Percentiles rank a stretch among this genome's conserved stretches.
Evolutionary conservation across 78 protist species (phyloP).

Genomic region (Polysphondylium violaceum): DNA sequence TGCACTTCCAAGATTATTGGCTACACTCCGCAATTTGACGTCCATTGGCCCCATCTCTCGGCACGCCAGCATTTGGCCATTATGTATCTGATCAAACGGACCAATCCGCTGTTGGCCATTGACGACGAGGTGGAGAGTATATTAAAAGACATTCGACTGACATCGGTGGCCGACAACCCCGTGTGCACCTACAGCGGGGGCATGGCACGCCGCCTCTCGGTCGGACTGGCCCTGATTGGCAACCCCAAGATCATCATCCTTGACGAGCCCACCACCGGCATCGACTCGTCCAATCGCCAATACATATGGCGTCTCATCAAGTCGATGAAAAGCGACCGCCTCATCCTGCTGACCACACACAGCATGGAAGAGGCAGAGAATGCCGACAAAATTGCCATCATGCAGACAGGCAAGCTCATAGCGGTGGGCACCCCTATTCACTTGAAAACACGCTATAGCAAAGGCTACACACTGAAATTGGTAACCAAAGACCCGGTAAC

Average conservation of each 20-base stretch:
- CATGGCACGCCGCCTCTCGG: slow-evolving; percentile 53
- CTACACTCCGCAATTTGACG: slow-evolving; percentile 86
- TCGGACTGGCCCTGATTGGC: slow-evolving; percentile 86
- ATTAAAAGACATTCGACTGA: slow-evolving; percentile 6
- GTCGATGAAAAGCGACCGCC: slow-evolving; percentile 21
- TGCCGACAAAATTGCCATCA: neutral
- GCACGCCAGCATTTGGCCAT: slow-evolving; percentile 84
- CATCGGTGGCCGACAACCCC: slow-evolving; percentile 22
- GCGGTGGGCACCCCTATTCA: neutral
- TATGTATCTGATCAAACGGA: slow-evolving; percentile 13
- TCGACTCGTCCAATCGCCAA: slow-evolving; percentile 75
- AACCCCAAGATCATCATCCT: slow-evolving; percentile 59
- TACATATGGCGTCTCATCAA: slow-evolving; percentile 79
- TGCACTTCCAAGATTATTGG: slow-evolving; percentile 65
- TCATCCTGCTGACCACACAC: slow-evolving; percentile 60
- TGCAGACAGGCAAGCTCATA: neutral
- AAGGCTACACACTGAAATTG: neutral
- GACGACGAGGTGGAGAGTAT: slow-evolving; percentile 8
- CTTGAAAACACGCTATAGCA: neutral
- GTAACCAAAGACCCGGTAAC: too few relatives aligned
- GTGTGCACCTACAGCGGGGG: slow-evolving; percentile 40
- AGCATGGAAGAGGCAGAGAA: slow-evolving; percentile 41
- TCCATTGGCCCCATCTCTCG: slow-evolving; percentile 87
- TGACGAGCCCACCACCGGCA: slow-evolving; percentile 83
- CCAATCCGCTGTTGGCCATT: too few relatives aligned